Base-by-base conservation (phyloP, 2,329 filamentous ascomycete genomes). In the Diplodia mutila region DNA sequence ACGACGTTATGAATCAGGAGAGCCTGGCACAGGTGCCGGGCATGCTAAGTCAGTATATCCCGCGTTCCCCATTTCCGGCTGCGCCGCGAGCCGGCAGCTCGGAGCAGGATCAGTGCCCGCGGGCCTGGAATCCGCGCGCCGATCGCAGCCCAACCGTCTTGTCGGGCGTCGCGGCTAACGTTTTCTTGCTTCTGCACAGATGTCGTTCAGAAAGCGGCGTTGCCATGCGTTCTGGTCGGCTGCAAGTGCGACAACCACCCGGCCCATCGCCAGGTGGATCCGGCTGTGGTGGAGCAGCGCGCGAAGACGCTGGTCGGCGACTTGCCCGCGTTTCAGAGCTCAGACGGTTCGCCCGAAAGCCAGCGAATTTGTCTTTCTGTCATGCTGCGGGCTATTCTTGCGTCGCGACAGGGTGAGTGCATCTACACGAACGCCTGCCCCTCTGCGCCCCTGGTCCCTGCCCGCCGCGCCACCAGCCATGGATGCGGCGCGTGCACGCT, bases 211-310 rank as follows among this genome's bases (percentile, higher is more conserved):
- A 90, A 90, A 73, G 89, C 90, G 21, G 85, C 86, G 27, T 80
- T 97, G 48, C 93, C 94, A 9, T 91, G 90, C 65, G 85, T 94
- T 70, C 86, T 97, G 51, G 91, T 96, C 63, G 92, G 93, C 66
- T 94, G 90, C 78, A 97, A 97, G 84, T 97, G 92, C 82, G 94
- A 97, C 78, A 87, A 89, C 61, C 89, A 90, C 57, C 87, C 90
- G 70, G 85, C 87, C 68, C 83, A 88, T 68, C 89, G 91, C 74
- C 86, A 92, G 75, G 84, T 96, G 67, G 89, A 94, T 74, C 86
- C 90, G 16, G 84, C 88, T 32, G 85, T 82, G 66, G 85, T 95
- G 67, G 89, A 91, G 74, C 80, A 86, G 59, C 83, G 86, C 71
- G 91, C 91, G 48, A 83, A 80, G 70, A 76, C 78, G 72, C 86